Percentiles rank a stretch among this genome's conserved stretches.
These are phyloP conservation scores for Colletotrichum coccodes DNA, from an alignment of 2,329 filamentous ascomycete genomes.

Conservation along the genomic window DNA sequence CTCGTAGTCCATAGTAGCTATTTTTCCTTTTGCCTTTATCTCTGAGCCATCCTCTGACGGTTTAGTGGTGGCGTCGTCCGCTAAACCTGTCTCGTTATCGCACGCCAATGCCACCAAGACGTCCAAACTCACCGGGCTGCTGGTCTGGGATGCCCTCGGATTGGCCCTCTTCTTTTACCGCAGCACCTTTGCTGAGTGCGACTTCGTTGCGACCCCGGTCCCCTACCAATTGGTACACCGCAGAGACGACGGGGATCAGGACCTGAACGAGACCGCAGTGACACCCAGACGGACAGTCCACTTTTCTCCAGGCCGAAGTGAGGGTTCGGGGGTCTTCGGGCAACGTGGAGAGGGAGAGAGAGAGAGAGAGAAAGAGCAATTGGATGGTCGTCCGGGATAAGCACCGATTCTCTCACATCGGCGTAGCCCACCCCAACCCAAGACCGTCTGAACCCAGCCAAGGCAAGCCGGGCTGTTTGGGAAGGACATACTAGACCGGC, in stretches of 20 bases:
- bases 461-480: slow-evolving; percentile 26
- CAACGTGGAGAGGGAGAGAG: background rate
- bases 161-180: background rate
- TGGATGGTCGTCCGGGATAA: background rate
- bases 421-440: slow-evolving; percentile 24
- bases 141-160: slow-evolving; percentile 15
- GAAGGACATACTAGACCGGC: slow-evolving; percentile 20
- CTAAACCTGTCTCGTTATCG: slow-evolving; percentile 31
- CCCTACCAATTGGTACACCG: slow-evolving; percentile 1
- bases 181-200: slow-evolving; percentile 8
- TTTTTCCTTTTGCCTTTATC: slow-evolving; percentile 32
- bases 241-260: background rate
- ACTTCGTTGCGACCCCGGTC: slow-evolving; percentile 10
- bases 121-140: slow-evolving; percentile 26
- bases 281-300: slow-evolving; percentile 1
- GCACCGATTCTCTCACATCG: slow-evolving; percentile 22
- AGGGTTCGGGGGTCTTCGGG: slow-evolving; percentile 13
- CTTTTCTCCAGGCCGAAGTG: background rate
- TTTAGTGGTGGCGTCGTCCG: slow-evolving; percentile 28
- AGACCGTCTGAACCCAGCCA: slow-evolving; percentile 30
- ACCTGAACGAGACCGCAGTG: background rate
- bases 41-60: slow-evolving; percentile 25
- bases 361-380: background rate
- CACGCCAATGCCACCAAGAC: slow-evolving; percentile 25
- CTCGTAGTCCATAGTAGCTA: no score